A percentile compares a stretch with the other conserved stretches of the same genome.
Evolutionary conservation across 768 basidiomycete species (phyloP).

Genomic region (Tylopilus sp.): DNA sequence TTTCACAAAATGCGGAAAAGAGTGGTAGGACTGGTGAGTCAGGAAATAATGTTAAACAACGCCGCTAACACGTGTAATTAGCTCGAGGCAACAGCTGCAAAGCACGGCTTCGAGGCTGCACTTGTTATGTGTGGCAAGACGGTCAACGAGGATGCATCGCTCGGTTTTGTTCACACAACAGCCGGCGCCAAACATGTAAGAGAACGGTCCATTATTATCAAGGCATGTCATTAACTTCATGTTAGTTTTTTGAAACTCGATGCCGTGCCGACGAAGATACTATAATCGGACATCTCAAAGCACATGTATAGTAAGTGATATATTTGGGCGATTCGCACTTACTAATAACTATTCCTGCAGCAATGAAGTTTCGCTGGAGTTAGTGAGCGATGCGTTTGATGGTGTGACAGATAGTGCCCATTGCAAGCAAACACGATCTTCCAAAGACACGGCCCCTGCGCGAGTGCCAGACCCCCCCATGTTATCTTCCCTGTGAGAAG

Average conservation of each 20-base stretch:
- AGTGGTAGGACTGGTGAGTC: not conserved
- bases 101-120: not conserved
- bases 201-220: not conserved
- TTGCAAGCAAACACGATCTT: no score
- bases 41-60: no score
- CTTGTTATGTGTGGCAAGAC: constrained; percentile 3
- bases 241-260: constrained; percentile 2
- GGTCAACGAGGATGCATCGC: constrained; percentile 1
- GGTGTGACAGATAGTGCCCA: no score
- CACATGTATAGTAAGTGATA: constrained; percentile 5
- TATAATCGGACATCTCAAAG: constrained; percentile 8
- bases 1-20: constrained; percentile 2
- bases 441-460: no score
- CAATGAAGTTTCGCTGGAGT: constrained; percentile 5
- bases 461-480: no score
- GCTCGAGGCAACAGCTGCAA: not conserved
- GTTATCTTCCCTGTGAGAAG: no score
- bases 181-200: not conserved
- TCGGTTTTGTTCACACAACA: not conserved
- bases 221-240: no score
- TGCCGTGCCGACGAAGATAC: not conserved
- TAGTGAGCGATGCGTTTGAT: not conserved
- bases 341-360: not conserved
- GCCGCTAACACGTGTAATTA: not conserved
- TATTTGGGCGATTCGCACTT: not conserved